Percentiles rank a stretch among this genome's conserved stretches.
Conservation (phyloP, 768 basidiomycete genomes). For the Rhizopogon vulgaris region DNA sequence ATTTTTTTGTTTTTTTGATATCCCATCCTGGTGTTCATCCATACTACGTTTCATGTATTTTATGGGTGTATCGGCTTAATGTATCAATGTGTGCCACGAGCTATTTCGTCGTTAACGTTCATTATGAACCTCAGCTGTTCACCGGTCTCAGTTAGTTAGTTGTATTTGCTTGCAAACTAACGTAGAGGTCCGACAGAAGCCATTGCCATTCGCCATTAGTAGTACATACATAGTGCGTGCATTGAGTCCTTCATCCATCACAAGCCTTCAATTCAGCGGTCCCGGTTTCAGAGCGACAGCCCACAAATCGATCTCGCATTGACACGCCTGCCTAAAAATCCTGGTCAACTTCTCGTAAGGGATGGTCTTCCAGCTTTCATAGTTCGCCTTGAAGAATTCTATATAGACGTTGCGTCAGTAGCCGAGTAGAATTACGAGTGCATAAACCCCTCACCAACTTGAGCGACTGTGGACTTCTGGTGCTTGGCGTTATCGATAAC, state of each 20-base stretch:
- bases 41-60: too few species aligned
- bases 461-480: neutral
- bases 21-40: neutral
- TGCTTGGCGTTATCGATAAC: neutral
- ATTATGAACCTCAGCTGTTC: too few species aligned
- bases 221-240: neutral
- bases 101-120: too few species aligned
- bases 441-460: neutral
- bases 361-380: neutral
- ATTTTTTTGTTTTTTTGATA: neutral
- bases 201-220: neutral
- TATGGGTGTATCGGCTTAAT: too few species aligned
- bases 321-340: neutral
- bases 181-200: too few species aligned
- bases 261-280: neutral
- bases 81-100: too few species aligned
- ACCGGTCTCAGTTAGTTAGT: too few species aligned
- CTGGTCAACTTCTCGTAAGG: neutral
- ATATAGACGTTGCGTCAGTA: neutral
- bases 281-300: neutral
- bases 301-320: conserved; percentile 1
- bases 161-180: too few species aligned
- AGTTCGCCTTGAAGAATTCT: neutral
- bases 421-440: neutral
- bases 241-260: neutral